Base-by-base conservation (phyloP, 2,329 filamentous ascomycete species). In the Venturia nashicola region DNA sequence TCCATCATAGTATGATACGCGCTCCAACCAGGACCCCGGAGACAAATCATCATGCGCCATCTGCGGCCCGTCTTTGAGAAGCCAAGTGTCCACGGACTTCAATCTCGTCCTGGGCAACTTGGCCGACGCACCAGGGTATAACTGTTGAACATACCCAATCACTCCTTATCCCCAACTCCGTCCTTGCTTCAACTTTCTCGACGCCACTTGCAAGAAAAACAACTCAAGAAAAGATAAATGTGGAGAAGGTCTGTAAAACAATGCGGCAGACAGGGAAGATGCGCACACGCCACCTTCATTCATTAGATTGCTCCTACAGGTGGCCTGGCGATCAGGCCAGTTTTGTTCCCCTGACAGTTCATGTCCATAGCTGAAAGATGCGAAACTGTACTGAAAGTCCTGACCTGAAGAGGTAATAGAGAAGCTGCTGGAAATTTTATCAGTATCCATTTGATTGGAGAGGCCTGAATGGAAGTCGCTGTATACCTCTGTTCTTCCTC, bases 31-130 rank as follows among this genome's bases (percentile, higher is more conserved):
- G n/a, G 51, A 57, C 32, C 51, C 51, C 32, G 16, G 51, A n/a
- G 16, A n/a, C 51, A 36, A 57, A 57, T 57, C 51, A 57, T 55
- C 48, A 39, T 55, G 48, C 48, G 23, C 48, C 48, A 55, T 57
- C 51, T 43, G 39, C 39, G 39, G 27, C 34, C 39, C 18, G 16
- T 46, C 36, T 34, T 39, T 46, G 9, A 16, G n/a, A 7, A 16
- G 5, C 59, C 59, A 60, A 43, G 36, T 11, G n/a, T 18, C 59
- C 36, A 61, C 43, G 20, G 59, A 61, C 36, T 2, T 5, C 39
- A 27, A 2, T 61, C 59, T 32, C 12, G 18, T 27, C 34, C 39
- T n/a, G 39, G 43, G 6, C 27, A 40, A 12, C 9, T 36, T 36
- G 7, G 5, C 51, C 27, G 12, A 14, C 3, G 27, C 12, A 34